Base-by-base conservation (phyloP, 2,329 filamentous ascomycete genomes). In the Cladosporium phlei region DNA sequence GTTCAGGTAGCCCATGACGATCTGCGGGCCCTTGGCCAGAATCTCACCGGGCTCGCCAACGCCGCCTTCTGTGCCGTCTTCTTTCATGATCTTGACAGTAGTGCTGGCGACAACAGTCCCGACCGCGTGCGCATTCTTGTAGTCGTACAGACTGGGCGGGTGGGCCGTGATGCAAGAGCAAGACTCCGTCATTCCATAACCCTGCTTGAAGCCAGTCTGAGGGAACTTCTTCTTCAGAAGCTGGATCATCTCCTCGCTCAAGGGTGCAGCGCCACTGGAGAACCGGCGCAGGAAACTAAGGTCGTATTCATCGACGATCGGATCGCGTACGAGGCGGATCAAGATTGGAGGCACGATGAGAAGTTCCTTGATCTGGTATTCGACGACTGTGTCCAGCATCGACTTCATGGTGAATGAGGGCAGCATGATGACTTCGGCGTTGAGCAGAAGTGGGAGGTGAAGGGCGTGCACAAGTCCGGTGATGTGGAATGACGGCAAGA, bases 171-270 rank as follows among this genome's bases (percentile, higher is more conserved):
- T 80, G 53, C 78, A 83, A 2, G 69, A 73, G 59, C 79, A 84
- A 0, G 72, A 77, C 60, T 84, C 82, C 0, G 82, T 85, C 80
- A 85, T 84, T 21, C 82, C 82, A 55, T 83, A 85, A 2, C 78
- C 79, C 55, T 82, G 80, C 59, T 79, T 82, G 62, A 84, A 81
- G 0, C 78, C 78, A 0, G 75, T 79, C 1, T 72, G 65, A 0
- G 80, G 80, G 55, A 82, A 83, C 38, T 72, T 74, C 50, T 70
- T 67, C 48, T 77, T 63, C 11, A 84, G 66, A 19, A 75, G 68
- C 19, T 75, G 70, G 12, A 83, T 68, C 45, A 85, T 75, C 57
- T 83, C 76, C 5, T 69, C 67, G 2, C 69, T 71, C 3, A 81
- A 62, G 0, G 80, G 81, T 0, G 81, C 81, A 0, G 80, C 80